These are phyloP conservation scores for Apiospora marii DNA, from an alignment of 2,329 filamentous ascomycete genomes.

Conservation along the genomic window DNA sequence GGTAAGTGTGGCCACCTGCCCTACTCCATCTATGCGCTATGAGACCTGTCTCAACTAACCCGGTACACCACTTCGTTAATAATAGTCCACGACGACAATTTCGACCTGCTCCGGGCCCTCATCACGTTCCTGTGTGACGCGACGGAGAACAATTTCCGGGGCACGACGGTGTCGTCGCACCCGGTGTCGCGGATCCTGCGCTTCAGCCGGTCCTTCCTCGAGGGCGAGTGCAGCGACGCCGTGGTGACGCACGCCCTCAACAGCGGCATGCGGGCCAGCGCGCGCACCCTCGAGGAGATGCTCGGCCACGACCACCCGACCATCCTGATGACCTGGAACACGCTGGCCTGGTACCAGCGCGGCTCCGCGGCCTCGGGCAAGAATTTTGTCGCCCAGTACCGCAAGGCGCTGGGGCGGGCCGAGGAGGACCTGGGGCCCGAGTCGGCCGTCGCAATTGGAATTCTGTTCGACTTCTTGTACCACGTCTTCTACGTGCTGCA, in stretches of 20 bases:
- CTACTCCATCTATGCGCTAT: not conserved
- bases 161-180: not conserved
- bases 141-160: slow-evolving; percentile 3
- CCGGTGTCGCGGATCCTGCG: slow-evolving; percentile 9
- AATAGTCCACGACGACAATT: not conserved
- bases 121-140: slow-evolving; percentile 12
- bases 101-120: not conserved
- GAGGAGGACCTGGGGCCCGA: not conserved
- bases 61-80: not conserved
- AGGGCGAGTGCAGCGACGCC: slow-evolving; percentile 11
- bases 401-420: not conserved
- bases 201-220: slow-evolving; percentile 11
- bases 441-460: not conserved
- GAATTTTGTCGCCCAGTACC: not conserved
- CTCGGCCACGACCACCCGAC: slow-evolving; percentile 4
- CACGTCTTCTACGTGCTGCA: slow-evolving; percentile 15
- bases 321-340: slow-evolving; percentile 17
- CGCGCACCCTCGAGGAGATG: slow-evolving; percentile 13
- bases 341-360: slow-evolving; percentile 12
- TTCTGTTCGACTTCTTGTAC: not conserved
- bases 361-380: not conserved
- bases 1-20: not conserved
- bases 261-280: slow-evolving; percentile 1
- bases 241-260: not conserved
- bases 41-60: not conserved